Base-by-base conservation (phyloP, 2,329 filamentous ascomycete genomes). In the Ophiognomonia clavigignenti-juglandacearum region DNA sequence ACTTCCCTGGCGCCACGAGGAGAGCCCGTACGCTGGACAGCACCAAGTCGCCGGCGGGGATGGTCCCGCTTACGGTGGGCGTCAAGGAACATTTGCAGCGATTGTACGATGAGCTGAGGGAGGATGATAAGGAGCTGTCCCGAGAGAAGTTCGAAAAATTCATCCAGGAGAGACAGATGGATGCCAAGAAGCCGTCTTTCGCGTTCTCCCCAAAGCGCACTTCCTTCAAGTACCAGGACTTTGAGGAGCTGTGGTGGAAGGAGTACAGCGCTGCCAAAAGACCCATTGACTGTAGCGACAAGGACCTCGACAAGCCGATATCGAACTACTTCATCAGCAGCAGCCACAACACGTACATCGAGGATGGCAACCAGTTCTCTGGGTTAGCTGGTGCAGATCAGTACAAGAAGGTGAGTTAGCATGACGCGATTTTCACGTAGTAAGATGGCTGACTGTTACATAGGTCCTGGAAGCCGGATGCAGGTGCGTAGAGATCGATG, bases 301-400 rank as follows among this genome's bases (percentile, higher is more conserved):
- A 78, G 48, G 83, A 89, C 60, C 62, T 82, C 26, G 76, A 75
- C 1, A 78, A 77, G 43, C 86, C 88, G 2, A 74, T 95, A 49
- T 88, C 85, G 39, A 89, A 95, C 61, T 96, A 96, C 69, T 96
- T 88, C 65, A 91, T 96, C 63, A 95, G 85, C 52, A 95, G 88
- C 55, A 96, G 89, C 60, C 91, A 96, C 70, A 96, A 96, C 62
- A 96, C 91, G 0, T 96, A 96, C 64, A 72, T 96, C 34, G 46
- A 38, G n/a, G 83, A 84, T 2, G 91, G 91, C 2, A 90, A 95
- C 58, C 92, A 96, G 65, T 73, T 93, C 32, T 83, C 81, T 51
- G 89, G 88, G 36, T 79, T 81, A 47, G 85, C 86, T 51, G 88
- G 85, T 24, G 81, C 85, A 0, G 82, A 90, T 47, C 82, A 85